phyloP scores from a whole-genome alignment of 371 early-diverging fungal genomes.

The Capillidium rhysosporum region DNA sequence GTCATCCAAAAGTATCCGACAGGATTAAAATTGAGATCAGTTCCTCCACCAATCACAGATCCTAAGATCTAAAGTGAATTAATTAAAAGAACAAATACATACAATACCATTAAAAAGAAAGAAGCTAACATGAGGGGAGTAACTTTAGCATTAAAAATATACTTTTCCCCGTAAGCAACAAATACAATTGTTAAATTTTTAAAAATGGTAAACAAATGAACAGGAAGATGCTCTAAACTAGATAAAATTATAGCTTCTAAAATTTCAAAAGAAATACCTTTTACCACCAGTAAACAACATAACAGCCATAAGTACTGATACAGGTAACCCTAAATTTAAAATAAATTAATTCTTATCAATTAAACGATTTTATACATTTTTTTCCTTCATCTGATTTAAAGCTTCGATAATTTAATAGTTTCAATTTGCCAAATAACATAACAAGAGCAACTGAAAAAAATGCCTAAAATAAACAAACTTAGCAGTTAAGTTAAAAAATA shows the following conservation, averaged over 20 bases:
- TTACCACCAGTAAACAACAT: slow-evolving; percentile 98
- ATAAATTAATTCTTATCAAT: slow-evolving; percentile 8
- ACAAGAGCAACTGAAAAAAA: slow-evolving; percentile 16
- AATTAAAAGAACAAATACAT: not conserved
- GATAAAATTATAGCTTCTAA: not conserved
- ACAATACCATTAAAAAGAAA: slow-evolving; percentile 67
- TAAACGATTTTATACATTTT: slow-evolving; percentile 14
- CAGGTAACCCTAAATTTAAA: slow-evolving; percentile 66
- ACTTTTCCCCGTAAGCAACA: slow-evolving; percentile 84
- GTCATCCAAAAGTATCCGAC: slow-evolving; percentile 86
- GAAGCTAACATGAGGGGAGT: slow-evolving; percentile 58
- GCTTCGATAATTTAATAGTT: slow-evolving; percentile 13
- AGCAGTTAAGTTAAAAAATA: not conserved
- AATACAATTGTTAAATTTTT: slow-evolving; percentile 97
- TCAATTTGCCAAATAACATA: slow-evolving; percentile 13
- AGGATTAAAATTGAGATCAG: slow-evolving; percentile 36
- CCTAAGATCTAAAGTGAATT: slow-evolving; percentile 41
- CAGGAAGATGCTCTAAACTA: slow-evolving; percentile 69
- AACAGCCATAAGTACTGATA: slow-evolving; percentile 62
- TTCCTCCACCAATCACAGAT: slow-evolving; percentile 78
- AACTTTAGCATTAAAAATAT: slow-evolving; percentile 59
- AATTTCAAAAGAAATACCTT: slow-evolving; percentile 17
- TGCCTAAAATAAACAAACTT: slow-evolving; percentile 10
- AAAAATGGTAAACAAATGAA: slow-evolving; percentile 94
- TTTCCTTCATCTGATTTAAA: slow-evolving; percentile 10